Percentiles rank a stretch among this genome's conserved stretches.
Conservation (phyloP, 257 asterid genomes). For the Parsonsia alboflavescens region DNA sequence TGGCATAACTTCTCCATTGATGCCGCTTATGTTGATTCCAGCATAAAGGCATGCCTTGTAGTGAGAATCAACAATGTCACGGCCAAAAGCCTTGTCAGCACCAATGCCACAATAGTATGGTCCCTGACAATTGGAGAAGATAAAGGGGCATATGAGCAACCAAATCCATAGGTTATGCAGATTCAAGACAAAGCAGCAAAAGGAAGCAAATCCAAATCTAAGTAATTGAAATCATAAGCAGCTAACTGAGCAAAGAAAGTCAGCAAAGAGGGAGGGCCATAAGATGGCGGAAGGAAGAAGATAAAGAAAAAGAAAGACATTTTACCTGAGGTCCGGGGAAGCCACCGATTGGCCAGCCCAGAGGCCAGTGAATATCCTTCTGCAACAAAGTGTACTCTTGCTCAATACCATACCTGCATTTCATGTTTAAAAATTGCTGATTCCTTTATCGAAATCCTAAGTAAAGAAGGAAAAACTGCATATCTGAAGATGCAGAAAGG, state of each 20-base stretch:
- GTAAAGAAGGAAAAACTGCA: background rate
- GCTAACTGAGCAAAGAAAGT: background rate
- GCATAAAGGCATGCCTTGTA: conserved; percentile 79
- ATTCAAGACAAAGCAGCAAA: background rate
- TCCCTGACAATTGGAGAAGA: conserved; percentile 38
- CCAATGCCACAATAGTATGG: conserved; percentile 79
- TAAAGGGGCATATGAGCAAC: background rate
- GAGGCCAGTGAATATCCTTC: conserved; percentile 59
- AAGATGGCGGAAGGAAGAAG: background rate
- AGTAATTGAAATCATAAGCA: background rate
- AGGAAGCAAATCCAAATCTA: background rate
- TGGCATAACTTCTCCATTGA: conserved; percentile 83
- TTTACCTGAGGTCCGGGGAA: conserved; percentile 83
- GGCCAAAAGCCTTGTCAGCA: conserved; percentile 77
- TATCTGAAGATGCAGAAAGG: background rate
- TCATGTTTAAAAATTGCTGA: background rate
- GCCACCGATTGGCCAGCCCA: conserved; percentile 82
- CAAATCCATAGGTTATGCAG: background rate
- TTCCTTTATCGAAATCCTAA: background rate
- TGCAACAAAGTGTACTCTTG: conserved; percentile 70
- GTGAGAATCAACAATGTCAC: conserved; percentile 69
- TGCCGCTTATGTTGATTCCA: conserved; percentile 70
- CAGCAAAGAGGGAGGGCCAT: background rate
- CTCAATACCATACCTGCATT: conserved; percentile 69
- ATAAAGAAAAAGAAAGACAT: background rate